Conservation (phyloP, 345 rosid genomes). For the Citrus hindsii region DNA sequence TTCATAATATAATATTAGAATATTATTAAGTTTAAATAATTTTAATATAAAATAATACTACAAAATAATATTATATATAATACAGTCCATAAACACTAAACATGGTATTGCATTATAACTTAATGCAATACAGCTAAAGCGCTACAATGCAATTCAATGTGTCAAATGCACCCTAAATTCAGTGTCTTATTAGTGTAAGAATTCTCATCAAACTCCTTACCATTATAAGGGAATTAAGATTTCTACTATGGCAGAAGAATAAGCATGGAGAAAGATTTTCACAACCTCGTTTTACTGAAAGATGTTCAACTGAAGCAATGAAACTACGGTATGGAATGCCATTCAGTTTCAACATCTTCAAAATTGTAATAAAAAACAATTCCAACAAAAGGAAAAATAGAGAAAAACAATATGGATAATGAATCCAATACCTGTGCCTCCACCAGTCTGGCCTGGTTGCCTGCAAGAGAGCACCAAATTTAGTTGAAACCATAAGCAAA, state of each 20-base stretch:
- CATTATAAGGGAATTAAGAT: background rate
- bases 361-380: background rate
- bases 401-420: background rate
- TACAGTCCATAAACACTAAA: too few relatives aligned
- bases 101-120: too few relatives aligned
- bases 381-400: background rate
- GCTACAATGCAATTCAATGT: too few relatives aligned
- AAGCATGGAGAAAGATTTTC: background rate
- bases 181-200: background rate
- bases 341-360: background rate
- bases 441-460: conserved; percentile 51
- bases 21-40: too few relatives aligned
- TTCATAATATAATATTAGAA: too few relatives aligned
- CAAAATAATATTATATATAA: too few relatives aligned
- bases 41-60: too few relatives aligned
- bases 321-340: background rate
- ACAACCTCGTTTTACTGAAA: background rate
- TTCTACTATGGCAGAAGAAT: background rate
- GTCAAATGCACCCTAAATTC: too few relatives aligned
- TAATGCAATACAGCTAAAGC: too few relatives aligned
- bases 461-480: conserved; percentile 35
- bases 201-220: background rate
- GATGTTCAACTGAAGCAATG: background rate
- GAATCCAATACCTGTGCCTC: conserved; percentile 42
- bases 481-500: conserved; percentile 5